phyloP scores from a whole-genome alignment of 148 eudicot species.

The Persicaria maculosa region DNA sequence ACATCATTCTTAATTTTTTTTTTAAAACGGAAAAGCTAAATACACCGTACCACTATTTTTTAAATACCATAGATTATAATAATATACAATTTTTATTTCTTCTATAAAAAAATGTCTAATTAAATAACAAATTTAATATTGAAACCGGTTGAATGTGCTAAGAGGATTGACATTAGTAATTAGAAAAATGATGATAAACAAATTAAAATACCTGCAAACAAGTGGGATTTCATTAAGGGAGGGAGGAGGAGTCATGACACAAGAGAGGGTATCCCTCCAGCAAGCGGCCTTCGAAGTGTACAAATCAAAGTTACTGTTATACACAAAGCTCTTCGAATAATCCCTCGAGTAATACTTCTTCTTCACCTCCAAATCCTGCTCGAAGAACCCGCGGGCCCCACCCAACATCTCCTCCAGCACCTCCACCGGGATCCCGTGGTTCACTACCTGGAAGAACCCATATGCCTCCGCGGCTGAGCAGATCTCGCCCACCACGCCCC shows the following conservation, averaged over 20 bases:
- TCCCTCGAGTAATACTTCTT: slow-evolving; percentile 37
- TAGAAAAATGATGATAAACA: not conserved
- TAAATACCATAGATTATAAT: too few relatives aligned
- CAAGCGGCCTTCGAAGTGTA: slow-evolving; percentile 23
- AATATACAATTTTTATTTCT: too few relatives aligned
- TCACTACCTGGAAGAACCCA: slow-evolving; percentile 42
- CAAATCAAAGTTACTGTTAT: slow-evolving; percentile 33
- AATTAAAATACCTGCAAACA: slow-evolving; percentile 20
- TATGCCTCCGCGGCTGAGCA: slow-evolving; percentile 21
- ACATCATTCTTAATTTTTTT: too few relatives aligned
- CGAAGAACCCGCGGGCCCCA: slow-evolving; percentile 27
- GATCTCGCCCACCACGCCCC: slow-evolving; percentile 13
- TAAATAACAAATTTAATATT: too few relatives aligned
- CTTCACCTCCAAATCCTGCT: slow-evolving; percentile 36
- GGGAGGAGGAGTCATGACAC: slow-evolving; percentile 29
- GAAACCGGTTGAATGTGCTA: too few relatives aligned
- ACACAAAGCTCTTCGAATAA: slow-evolving; percentile 15
- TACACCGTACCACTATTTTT: too few relatives aligned
- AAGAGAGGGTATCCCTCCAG: slow-evolving; percentile 35
- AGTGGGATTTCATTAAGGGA: slow-evolving; percentile 28
- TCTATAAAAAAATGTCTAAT: too few relatives aligned
- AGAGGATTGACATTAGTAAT: too few relatives aligned
- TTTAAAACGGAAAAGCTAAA: too few relatives aligned
- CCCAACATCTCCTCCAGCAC: slow-evolving; percentile 26
- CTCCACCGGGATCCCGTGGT: slow-evolving; percentile 30